Conservation (phyloP, 805 yeast genomes). For the Myxozyma neglecta region DNA sequence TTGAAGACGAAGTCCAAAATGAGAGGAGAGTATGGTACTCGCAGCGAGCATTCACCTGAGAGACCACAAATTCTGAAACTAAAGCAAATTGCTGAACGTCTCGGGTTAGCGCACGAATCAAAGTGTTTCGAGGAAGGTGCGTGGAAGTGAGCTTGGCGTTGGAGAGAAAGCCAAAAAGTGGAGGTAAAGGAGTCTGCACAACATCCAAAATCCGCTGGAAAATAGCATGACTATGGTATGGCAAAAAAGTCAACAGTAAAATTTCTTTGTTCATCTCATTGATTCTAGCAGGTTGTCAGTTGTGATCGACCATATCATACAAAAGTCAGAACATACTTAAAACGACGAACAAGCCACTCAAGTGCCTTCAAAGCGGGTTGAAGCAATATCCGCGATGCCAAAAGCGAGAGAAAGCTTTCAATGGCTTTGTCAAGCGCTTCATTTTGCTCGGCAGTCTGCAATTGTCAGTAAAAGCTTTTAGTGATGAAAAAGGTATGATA, state of each 20-base stretch:
- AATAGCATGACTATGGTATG: constrained; percentile 73
- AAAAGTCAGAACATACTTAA: constrained; percentile 43
- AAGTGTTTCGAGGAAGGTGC: constrained; percentile 64
- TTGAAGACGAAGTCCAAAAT: constrained; percentile 72
- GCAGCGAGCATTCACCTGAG: constrained; percentile 53
- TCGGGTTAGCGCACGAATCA: constrained; percentile 62
- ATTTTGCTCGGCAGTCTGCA: constrained; percentile 63
- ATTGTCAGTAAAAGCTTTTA: neutral
- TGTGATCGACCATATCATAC: neutral
- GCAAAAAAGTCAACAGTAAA: constrained; percentile 68
- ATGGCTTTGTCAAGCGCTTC: constrained; percentile 73
- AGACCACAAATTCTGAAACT: constrained; percentile 57
- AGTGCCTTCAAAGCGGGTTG: constrained; percentile 76
- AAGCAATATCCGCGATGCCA: constrained; percentile 74
- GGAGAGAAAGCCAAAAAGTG: constrained; percentile 68
- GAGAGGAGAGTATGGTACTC: constrained; percentile 70
- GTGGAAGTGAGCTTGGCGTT: constrained; percentile 65
- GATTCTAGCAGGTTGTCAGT: constrained; percentile 44
- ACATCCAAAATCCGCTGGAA: constrained; percentile 77
- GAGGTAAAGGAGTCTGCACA: constrained; percentile 67
- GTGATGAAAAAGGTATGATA: neutral
- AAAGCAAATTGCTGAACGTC: constrained; percentile 68
- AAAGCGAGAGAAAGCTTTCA: constrained; percentile 67
- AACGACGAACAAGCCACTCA: constrained; percentile 92
- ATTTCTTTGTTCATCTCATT: constrained; percentile 77